phyloP scores from a whole-genome alignment of 2,329 filamentous ascomycete genomes.

The Monilinia laxa region DNA sequence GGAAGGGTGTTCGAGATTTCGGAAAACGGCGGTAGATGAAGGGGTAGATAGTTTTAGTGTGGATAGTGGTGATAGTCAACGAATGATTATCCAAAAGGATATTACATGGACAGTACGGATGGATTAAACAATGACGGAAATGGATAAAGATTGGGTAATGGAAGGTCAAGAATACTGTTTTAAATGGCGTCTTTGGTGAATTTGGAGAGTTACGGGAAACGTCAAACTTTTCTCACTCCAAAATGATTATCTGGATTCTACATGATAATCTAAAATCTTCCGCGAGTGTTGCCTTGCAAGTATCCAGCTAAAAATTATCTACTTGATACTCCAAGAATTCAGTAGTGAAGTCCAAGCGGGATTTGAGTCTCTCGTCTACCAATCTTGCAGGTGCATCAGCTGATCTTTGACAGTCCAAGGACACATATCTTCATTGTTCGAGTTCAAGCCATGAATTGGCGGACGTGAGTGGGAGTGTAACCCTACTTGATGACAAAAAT shows the following conservation, averaged over 20 bases:
- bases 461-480: no score
- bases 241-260: background rate
- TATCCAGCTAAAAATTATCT: background rate
- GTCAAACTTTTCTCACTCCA: background rate
- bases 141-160: background rate
- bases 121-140: conserved; percentile 25
- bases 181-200: background rate
- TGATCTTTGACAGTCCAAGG: background rate
- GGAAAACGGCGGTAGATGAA: background rate
- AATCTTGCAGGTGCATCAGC: no score
- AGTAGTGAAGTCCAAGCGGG: background rate
- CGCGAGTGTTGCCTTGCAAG: background rate
- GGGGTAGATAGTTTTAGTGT: conserved; percentile 23
- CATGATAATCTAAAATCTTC: background rate
- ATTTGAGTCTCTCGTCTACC: background rate
- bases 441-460: no score
- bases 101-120: conserved; percentile 32
- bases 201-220: background rate
- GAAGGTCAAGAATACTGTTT: background rate
- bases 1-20: background rate
- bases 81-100: conserved; percentile 32
- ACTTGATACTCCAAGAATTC: background rate
- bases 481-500: no score
- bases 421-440: background rate
- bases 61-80: conserved; percentile 27